phyloP scores from a whole-genome alignment of 2,329 filamentous ascomycete species.

The Pestalotiopsis sp. region DNA sequence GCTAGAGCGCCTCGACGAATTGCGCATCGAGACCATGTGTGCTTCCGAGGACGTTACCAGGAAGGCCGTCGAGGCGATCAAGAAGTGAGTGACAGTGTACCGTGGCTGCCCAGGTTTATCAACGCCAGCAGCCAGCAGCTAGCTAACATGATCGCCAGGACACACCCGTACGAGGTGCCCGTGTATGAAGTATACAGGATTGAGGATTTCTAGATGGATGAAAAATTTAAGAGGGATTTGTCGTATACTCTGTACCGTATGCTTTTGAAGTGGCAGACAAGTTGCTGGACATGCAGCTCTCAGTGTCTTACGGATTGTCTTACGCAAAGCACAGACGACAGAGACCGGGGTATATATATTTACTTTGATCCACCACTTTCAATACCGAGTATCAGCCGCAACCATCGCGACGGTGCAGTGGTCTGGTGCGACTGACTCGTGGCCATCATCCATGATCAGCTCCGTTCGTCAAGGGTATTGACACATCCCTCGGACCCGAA shows the following conservation, averaged over 20 bases:
- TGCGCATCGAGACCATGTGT: conserved; percentile 65
- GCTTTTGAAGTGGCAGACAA: too few species aligned
- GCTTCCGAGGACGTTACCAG: conserved; percentile 58
- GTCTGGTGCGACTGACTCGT: neutral
- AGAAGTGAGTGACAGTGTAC: conserved; percentile 51
- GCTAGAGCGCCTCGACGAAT: conserved; percentile 62
- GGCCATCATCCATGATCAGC: neutral
- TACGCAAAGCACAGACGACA: too few species aligned
- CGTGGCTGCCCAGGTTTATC: neutral
- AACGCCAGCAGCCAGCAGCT: neutral
- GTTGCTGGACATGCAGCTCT: too few species aligned
- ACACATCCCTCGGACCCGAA: too few species aligned
- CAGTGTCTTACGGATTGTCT: too few species aligned
- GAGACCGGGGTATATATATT: neutral
- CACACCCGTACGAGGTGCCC: conserved; percentile 48
- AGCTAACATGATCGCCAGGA: conserved; percentile 27
- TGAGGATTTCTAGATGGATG: neutral
- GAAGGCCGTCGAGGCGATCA: conserved; percentile 65
- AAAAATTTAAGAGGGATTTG: neutral
- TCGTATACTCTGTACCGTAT: too few species aligned
- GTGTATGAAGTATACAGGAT: neutral
- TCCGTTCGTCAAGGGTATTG: neutral
- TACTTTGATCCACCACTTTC: neutral
- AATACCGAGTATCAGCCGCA: neutral
- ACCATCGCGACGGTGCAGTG: neutral